A percentile compares a stretch with the other conserved stretches of the same genome.
These are phyloP conservation scores for Orbilia blumenaviensis DNA, from an alignment of 2,329 filamentous ascomycete genomes.

Conservation along the genomic window DNA sequence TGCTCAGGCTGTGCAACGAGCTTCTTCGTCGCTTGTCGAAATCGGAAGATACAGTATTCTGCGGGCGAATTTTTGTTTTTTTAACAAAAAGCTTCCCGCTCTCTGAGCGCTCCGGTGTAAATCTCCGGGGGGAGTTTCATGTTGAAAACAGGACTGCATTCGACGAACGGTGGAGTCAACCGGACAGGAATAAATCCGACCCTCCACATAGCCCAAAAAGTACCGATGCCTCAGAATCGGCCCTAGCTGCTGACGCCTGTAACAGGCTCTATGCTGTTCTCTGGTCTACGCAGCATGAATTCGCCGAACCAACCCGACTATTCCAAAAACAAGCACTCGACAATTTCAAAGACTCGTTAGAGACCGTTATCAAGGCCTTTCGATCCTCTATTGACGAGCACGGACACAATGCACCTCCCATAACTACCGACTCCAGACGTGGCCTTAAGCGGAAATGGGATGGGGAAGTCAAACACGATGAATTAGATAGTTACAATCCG, in stretches of 20 bases:
- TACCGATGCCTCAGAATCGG: conserved; percentile 60
- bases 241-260: conserved; percentile 58
- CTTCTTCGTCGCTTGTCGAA: conserved; percentile 48
- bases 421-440: conserved; percentile 17
- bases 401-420: conserved; percentile 26
- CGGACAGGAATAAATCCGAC: conserved; percentile 68
- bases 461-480: conserved; percentile 62
- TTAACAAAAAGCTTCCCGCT: conserved; percentile 97
- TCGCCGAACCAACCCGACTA: conserved; percentile 85
- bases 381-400: conserved; percentile 42
- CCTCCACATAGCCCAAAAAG: conserved; percentile 55
- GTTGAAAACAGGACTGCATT: conserved; percentile 91
- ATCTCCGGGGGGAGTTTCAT: conserved; percentile 94
- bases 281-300: conserved; percentile 90
- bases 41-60: conserved; percentile 80
- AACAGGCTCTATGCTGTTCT: conserved; percentile 87
- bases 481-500: conserved; percentile 84
- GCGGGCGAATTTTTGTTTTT: conserved; percentile 96
- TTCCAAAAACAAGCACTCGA: conserved; percentile 77
- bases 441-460: conserved; percentile 60
- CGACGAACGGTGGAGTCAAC: conserved; percentile 66
- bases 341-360: conserved; percentile 71
- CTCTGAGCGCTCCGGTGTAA: conserved; percentile 96
- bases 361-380: conserved; percentile 59
- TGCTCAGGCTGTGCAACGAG: conserved; percentile 48